Evolutionary conservation across 768 basidiomycete species (phyloP).

Genomic region (Boletus reticuloceps): DNA sequence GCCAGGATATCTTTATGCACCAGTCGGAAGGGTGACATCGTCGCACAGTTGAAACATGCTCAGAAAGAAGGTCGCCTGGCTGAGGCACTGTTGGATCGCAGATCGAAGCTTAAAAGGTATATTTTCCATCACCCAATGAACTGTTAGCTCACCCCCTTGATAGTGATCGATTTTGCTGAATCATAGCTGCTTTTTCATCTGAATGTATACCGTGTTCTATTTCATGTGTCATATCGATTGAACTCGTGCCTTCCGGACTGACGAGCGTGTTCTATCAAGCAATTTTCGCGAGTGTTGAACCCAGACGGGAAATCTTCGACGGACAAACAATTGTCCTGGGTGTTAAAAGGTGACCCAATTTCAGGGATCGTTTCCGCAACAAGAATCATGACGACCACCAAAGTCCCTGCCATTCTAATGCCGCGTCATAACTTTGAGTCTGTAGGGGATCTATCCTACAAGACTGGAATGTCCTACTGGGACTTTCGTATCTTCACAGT

Average conservation of each 20-base stretch:
- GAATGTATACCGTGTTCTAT: constrained; percentile 9
- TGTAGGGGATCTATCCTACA: neutral
- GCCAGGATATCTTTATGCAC: constrained; percentile 16
- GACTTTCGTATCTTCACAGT: constrained; percentile 6
- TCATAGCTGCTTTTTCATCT: constrained; percentile 3
- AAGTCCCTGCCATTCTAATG: constrained; percentile 2
- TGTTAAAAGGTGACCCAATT: constrained; percentile 1
- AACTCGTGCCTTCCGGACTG: constrained; percentile 3
- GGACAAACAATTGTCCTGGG: constrained; percentile 3
- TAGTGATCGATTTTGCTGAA: constrained; percentile 48
- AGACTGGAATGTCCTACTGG: neutral
- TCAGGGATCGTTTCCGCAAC: neutral
- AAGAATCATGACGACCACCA: neutral
- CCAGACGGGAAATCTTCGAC: neutral
- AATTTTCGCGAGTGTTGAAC: neutral
- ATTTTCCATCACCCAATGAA: constrained; percentile 6
- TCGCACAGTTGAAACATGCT: constrained; percentile 69
- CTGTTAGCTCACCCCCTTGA: constrained; percentile 5
- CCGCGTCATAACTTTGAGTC: neutral
- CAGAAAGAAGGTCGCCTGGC: constrained; percentile 77
- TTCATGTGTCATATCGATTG: constrained; percentile 16
- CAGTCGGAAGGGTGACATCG: constrained; percentile 2
- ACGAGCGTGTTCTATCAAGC: constrained; percentile 1
- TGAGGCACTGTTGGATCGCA: constrained; percentile 75
- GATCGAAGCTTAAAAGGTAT: constrained; percentile 82